These are phyloP conservation scores for Dioscorea zingiberensis DNA, from an alignment of 106 monocot genomes.

Conservation along the genomic window DNA sequence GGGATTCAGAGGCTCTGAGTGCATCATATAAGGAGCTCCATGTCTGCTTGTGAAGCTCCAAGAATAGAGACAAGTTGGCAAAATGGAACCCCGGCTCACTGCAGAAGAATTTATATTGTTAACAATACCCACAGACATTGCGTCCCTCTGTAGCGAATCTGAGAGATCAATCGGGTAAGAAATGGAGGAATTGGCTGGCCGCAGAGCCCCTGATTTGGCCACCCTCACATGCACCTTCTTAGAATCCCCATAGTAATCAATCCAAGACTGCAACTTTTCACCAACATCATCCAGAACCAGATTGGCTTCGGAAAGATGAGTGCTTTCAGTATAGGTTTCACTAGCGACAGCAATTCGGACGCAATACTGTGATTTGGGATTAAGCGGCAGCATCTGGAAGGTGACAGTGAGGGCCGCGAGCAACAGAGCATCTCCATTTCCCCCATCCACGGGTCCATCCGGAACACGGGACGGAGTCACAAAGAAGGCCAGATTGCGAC, in stretches of 20 bases:
- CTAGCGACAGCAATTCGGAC: constrained; percentile 33
- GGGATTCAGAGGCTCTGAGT: constrained; percentile 88
- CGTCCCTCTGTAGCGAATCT: constrained; percentile 36
- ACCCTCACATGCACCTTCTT: constrained; percentile 48
- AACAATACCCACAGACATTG: constrained; percentile 52
- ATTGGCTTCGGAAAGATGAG: constrained; percentile 17
- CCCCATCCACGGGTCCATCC: constrained; percentile 1
- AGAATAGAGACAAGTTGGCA: constrained; percentile 31
- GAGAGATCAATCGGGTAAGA: constrained; percentile 64
- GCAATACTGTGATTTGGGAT: constrained; percentile 4
- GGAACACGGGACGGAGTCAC: constrained; percentile 22
- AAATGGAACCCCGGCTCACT: constrained; percentile 25
- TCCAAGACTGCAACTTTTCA: constrained; percentile 53
- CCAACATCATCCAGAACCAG: constrained; percentile 19
- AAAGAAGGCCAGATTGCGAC: constrained; percentile 41
- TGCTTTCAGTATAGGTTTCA: constrained; percentile 14
- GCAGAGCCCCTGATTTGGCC: constrained; percentile 20
- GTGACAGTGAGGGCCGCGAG: constrained; percentile 37
- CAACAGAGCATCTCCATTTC: constrained; percentile 5
- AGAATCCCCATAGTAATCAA: constrained; percentile 58
- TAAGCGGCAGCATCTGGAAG: constrained; percentile 14
- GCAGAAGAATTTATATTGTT: constrained; percentile 4
- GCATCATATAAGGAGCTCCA: constrained; percentile 53
- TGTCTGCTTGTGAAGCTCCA: constrained; percentile 62
- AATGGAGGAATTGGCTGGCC: constrained; percentile 21